Evolutionary conservation across 768 basidiomycete species (phyloP).

Genomic region (Peribolospora baueri): DNA sequence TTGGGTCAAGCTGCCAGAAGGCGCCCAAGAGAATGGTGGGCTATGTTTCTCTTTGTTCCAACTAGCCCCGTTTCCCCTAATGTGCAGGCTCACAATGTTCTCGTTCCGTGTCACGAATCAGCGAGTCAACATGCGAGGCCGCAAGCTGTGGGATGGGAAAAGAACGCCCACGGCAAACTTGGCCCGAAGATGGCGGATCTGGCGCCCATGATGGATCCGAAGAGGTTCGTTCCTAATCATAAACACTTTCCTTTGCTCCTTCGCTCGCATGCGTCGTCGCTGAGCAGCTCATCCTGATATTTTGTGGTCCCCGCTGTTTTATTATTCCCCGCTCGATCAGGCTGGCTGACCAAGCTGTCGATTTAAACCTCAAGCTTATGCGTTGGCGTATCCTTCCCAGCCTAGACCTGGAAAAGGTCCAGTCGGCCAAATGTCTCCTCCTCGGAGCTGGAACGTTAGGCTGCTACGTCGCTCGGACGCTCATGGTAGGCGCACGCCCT

Average conservation of each 20-base stretch:
- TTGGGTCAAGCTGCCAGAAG: no score
- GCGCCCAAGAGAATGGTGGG: no score
- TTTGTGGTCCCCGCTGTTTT: not conserved
- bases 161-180: conserved; percentile 64
- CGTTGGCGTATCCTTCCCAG: conserved; percentile 81
- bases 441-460: conserved; percentile 91
- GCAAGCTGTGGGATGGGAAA: conserved; percentile 81
- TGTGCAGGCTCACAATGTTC: no score
- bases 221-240: conserved; percentile 26
- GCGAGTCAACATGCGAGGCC: conserved; percentile 18
- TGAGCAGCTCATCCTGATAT: not conserved
- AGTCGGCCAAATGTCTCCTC: conserved; percentile 50
- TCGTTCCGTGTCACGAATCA: no score
- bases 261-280: not conserved
- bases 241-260: not conserved
- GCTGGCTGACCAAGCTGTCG: conserved; percentile 88
- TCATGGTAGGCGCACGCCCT: conserved; percentile 38
- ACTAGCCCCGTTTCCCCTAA: no score
- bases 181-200: conserved; percentile 70
- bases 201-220: conserved; percentile 89
- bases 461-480: conserved; percentile 73
- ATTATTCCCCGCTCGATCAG: conserved; percentile 21
- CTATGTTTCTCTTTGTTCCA: no score
- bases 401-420: conserved; percentile 68
- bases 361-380: conserved; percentile 92